Evolutionary conservation across 306 rosid species (phyloP), one percentile per base, ranked within the genome.

Genomic region (Cicer cuneatum): DNA sequence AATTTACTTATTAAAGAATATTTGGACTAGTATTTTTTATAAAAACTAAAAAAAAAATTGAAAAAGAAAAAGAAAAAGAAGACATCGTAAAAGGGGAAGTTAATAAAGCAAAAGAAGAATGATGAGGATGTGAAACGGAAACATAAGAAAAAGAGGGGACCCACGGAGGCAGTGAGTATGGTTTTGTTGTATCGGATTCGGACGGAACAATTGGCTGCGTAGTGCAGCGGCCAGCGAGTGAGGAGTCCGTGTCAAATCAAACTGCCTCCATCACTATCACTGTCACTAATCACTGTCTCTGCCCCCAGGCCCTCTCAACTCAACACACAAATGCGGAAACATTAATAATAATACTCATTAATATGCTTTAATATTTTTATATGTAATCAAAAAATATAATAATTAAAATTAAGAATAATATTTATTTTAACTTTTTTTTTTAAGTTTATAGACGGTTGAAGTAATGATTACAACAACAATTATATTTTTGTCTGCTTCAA

Each of bases 141-240:
- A 14, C 10, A 15, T 3, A 16, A 41, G 0, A 66, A 66, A 42
- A 24, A 19, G 10, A 2, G 10, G 78, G 80, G 78, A 54, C 83
- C 82, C 84, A 63, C 52, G 14, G 29, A 24, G 29, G 3, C 54
- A 38, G 14, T 15, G 5, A 8, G n/a, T 14, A 15, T 53, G 5
- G 33, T 14, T 21, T 37, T n/a, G 60, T 40, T 65, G 29, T 47
- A 47, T 57, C 63, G 37, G 24, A 65, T 40, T 54, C 66, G 40
- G 21, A 60, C 40, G 61, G 66, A 80, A 80, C 80, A 83, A 18
- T 76, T 72, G 82, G 80, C 82, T 76, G 78, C 73, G 59, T 65
- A 47, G 5, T 4, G 51, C 53, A 68, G 73, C n/a, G n/a, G n/a
- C n/a, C n/a, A n/a, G n/a, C 1, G 2, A 33, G 63, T 24, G 40